phyloP scores from a whole-genome alignment of 441 rosid species.

The Populus hybrid region DNA sequence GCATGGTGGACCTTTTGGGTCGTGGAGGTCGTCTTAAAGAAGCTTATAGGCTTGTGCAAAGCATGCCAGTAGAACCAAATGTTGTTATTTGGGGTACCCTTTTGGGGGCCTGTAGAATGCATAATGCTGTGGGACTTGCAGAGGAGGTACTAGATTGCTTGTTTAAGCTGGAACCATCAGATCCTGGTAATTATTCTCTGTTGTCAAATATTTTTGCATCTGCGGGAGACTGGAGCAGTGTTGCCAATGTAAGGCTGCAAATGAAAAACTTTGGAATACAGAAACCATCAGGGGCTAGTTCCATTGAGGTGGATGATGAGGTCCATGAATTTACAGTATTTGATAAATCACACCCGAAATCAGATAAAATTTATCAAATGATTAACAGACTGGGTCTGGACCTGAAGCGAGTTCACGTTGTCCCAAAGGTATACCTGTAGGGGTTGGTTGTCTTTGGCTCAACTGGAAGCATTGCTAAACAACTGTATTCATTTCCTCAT shows the following conservation, averaged over 20 bases:
- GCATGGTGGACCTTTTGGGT: constrained; percentile 76
- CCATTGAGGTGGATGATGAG: constrained; percentile 53
- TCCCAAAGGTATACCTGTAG: constrained; percentile 19
- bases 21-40: constrained; percentile 66
- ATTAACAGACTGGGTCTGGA: constrained; percentile 43
- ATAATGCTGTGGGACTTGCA: constrained; percentile 55
- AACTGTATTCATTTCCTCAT: not conserved
- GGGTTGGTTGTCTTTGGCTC: constrained; percentile 8
- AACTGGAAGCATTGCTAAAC: not conserved
- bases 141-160: constrained; percentile 43
- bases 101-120: constrained; percentile 68
- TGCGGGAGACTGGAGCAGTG: constrained; percentile 65
- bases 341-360: constrained; percentile 60
- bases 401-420: constrained; percentile 29
- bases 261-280: constrained; percentile 57
- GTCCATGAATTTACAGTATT: constrained; percentile 58
- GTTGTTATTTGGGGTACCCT: constrained; percentile 80
- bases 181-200: constrained; percentile 57
- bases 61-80: constrained; percentile 75
- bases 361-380: constrained; percentile 58
- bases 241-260: constrained; percentile 54
- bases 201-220: constrained; percentile 74
- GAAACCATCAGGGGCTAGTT: constrained; percentile 73
- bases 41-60: constrained; percentile 55
- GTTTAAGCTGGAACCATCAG: constrained; percentile 39